Percentiles rank a stretch among this genome's conserved stretches.
Conservation (phyloP, 1,139 yeast species). For the Tardiomyces depauwii region DNA sequence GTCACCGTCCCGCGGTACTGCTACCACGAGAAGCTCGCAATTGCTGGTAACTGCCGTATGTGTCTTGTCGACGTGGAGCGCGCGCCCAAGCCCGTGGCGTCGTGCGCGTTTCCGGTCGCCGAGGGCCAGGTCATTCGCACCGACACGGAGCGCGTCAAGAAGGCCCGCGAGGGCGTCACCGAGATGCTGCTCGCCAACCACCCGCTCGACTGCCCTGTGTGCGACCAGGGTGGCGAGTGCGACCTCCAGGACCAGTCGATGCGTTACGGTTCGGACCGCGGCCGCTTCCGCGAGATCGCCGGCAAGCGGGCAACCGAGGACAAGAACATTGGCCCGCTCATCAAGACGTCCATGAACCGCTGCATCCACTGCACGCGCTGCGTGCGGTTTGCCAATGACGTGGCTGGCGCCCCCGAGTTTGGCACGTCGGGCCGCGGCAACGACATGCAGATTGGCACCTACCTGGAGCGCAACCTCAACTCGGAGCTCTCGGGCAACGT, state of each 20-base stretch:
- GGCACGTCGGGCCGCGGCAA: slow-evolving; percentile 89
- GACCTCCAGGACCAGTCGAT: slow-evolving; percentile 82
- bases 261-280: slow-evolving; percentile 79
- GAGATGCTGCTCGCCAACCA: slow-evolving; percentile 84
- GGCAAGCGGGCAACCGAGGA: slow-evolving; percentile 90
- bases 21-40: slow-evolving; percentile 81
- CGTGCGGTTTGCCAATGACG: slow-evolving; percentile 81
- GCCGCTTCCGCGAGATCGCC: slow-evolving; percentile 67
- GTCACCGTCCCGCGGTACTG: slow-evolving; percentile 82
- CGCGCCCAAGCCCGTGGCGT: slow-evolving; percentile 84
- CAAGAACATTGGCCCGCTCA: slow-evolving; percentile 82
- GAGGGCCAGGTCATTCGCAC: slow-evolving; percentile 86
- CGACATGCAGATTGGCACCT: slow-evolving; percentile 87
- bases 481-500: slow-evolving; percentile 84
- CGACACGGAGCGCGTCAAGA: slow-evolving; percentile 65
- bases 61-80: slow-evolving; percentile 85
- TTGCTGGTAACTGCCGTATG: slow-evolving; percentile 96
- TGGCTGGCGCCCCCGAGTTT: slow-evolving; percentile 88
- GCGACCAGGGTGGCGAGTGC: slow-evolving; percentile 95
- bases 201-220: slow-evolving; percentile 86
- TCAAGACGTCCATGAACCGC: slow-evolving; percentile 86
- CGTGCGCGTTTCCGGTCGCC: slow-evolving; percentile 86
- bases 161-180: slow-evolving; percentile 85
- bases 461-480: slow-evolving; percentile 74
- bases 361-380: slow-evolving; percentile 92